Evolutionary conservation across 2,329 filamentous ascomycete genomes (phyloP).

Genomic region (Apiospora rasikravindrae): DNA sequence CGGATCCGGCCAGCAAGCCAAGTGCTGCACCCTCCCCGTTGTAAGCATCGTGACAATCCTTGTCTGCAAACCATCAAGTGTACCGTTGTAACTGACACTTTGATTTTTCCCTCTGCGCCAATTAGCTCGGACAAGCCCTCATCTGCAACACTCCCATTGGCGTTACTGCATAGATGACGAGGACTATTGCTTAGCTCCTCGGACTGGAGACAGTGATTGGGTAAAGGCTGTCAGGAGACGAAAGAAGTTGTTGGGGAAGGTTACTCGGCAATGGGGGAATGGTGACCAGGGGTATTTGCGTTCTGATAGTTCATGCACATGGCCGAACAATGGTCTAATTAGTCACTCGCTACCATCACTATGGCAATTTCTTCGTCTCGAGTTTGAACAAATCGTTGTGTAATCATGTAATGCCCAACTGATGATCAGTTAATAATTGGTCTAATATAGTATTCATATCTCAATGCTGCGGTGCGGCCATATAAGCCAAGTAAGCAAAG

Average conservation of each 20-base stretch:
- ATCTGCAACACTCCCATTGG: constrained; percentile 5
- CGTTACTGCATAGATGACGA: background rate
- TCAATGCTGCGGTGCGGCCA: too few species aligned
- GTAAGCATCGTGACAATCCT: background rate
- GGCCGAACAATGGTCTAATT: background rate
- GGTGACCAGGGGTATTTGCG: background rate
- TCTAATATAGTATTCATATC: too few species aligned
- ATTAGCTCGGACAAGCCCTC: constrained; percentile 6
- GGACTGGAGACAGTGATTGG: background rate
- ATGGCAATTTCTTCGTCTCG: background rate
- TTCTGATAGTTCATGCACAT: background rate
- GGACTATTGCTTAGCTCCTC: background rate
- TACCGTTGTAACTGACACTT: background rate
- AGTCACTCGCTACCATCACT: background rate
- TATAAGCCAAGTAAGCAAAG: too few species aligned
- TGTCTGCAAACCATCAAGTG: background rate
- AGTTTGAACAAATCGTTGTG: too few species aligned
- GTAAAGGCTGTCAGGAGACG: background rate
- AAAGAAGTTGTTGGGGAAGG: background rate
- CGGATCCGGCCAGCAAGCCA: background rate
- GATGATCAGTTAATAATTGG: too few species aligned
- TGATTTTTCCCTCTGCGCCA: too few species aligned
- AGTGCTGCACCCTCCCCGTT: constrained; percentile 6
- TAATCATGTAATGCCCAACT: too few species aligned
- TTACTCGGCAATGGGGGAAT: background rate